Percentiles rank a stretch among this genome's conserved stretches.
Conservation (phyloP, 768 basidiomycete genomes). For the Calocybe cyanea region DNA sequence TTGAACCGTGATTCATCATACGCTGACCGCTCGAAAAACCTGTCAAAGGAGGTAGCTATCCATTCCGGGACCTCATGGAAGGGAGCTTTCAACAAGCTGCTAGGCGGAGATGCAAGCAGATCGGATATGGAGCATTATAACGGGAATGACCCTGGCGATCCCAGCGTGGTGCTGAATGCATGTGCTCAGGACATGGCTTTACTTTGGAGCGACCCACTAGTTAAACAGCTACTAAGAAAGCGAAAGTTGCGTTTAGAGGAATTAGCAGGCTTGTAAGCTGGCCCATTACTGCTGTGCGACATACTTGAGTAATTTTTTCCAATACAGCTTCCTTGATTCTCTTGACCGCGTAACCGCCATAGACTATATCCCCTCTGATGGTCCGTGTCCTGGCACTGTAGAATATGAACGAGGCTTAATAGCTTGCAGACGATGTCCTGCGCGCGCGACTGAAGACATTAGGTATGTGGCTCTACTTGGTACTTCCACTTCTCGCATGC, state of each 20-base stretch:
- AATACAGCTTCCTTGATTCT: slow-evolving; percentile 62
- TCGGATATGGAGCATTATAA: slow-evolving; percentile 29
- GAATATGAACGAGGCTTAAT: not conserved
- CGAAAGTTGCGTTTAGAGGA: slow-evolving; percentile 63
- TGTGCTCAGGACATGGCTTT: slow-evolving; percentile 61
- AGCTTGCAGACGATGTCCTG: slow-evolving; percentile 60
- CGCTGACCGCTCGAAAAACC: slow-evolving; percentile 22
- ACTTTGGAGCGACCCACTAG: slow-evolving; percentile 58
- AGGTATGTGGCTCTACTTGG: slow-evolving; percentile 22
- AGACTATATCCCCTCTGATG: slow-evolving; percentile 66
- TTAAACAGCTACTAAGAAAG: slow-evolving; percentile 46
- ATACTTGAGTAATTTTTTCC: not conserved
- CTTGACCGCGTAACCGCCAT: slow-evolving; percentile 57
- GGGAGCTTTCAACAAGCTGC: slow-evolving; percentile 35
- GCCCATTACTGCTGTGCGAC: not conserved
- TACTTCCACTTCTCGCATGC: not conserved
- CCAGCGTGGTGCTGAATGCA: slow-evolving; percentile 51
- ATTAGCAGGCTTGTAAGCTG: slow-evolving; percentile 66
- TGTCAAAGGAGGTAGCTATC: slow-evolving; percentile 46
- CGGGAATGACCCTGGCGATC: slow-evolving; percentile 51
- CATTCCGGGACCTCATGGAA: slow-evolving; percentile 54
- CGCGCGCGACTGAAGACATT: slow-evolving; percentile 65
- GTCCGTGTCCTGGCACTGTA: slow-evolving; percentile 26
- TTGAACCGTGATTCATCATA: slow-evolving; percentile 18
- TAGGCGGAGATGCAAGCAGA: slow-evolving; percentile 21